Conservation (phyloP, 495 filamentous ascomycete species). For the Astrocystis sublimbata region DNA sequence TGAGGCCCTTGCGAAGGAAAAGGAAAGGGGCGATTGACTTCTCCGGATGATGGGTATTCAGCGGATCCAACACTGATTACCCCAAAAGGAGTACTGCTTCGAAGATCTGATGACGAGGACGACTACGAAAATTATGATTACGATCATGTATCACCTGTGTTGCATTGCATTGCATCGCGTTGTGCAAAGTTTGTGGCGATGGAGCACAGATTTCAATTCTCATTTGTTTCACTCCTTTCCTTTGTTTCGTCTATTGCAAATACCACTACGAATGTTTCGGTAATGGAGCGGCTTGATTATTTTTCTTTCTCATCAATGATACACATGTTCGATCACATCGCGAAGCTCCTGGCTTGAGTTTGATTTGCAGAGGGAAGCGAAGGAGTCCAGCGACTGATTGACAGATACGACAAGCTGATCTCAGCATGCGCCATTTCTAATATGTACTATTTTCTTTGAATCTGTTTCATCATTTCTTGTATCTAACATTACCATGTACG, state of each 20-base stretch:
- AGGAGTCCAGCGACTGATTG: neutral
- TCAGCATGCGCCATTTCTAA: slow-evolving; percentile 4
- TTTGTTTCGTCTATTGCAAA: neutral
- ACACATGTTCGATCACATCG: slow-evolving; percentile 12
- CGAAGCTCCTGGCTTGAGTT: slow-evolving; percentile 4
- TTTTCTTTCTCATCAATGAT: neutral
- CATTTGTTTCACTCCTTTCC: slow-evolving; percentile 10
- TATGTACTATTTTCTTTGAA: neutral
- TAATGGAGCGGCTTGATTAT: neutral
- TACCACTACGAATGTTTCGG: neutral
- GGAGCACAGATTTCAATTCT: neutral
- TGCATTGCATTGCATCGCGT: neutral
- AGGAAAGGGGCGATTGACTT: slow-evolving; percentile 17
- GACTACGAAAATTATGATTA: slow-evolving; percentile 3
- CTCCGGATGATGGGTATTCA: slow-evolving; percentile 8
- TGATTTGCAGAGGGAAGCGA: neutral
- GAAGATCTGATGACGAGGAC: neutral
- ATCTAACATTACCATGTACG: slow-evolving; percentile 11
- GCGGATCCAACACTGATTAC: neutral
- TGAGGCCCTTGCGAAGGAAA: slow-evolving; percentile 23
- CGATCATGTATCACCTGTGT: slow-evolving; percentile 4
- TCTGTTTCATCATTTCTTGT: slow-evolving; percentile 16
- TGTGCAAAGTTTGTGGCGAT: slow-evolving; percentile 3
- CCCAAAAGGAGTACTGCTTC: neutral
- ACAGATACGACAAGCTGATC: slow-evolving; percentile 6